These are phyloP conservation scores for Aspergillus haitiensis DNA, from an alignment of 495 filamentous ascomycete genomes.

Conservation along the genomic window DNA sequence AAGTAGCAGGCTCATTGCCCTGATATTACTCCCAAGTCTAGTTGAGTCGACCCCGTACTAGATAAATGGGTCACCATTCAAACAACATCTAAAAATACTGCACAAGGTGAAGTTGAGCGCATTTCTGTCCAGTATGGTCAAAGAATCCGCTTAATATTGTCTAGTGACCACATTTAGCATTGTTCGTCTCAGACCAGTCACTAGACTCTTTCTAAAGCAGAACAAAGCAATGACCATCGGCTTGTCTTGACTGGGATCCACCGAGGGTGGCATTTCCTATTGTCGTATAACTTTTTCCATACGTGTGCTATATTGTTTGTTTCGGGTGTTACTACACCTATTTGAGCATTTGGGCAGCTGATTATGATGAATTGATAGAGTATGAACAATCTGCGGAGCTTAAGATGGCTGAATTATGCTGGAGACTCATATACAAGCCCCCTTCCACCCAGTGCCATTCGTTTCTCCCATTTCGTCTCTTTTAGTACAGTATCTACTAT, in stretches of 20 bases:
- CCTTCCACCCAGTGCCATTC: background rate
- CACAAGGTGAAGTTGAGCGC: background rate
- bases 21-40: no score
- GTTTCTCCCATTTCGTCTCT: background rate
- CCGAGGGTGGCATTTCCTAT: background rate
- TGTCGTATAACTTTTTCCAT: constrained; percentile 5
- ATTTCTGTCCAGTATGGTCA: background rate
- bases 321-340: constrained; percentile 27
- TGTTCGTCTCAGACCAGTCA: constrained; percentile 16
- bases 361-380: background rate
- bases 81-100: no score
- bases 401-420: background rate
- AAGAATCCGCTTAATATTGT: constrained; percentile 9
- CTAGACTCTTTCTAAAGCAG: background rate
- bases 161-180: constrained; percentile 6
- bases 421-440: constrained; percentile 12
- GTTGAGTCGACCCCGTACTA: no score
- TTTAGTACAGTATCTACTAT: background rate
- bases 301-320: constrained; percentile 24
- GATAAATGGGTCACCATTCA: no score
- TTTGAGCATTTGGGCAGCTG: no score
- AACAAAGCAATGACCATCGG: constrained; percentile 10
- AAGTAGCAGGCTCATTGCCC: no score
- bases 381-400: background rate
- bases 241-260: constrained; percentile 4